Percentiles rank a stretch among this genome's conserved stretches.
Conservation (phyloP, 306 rosid genomes). For the Datisca glomerata region DNA sequence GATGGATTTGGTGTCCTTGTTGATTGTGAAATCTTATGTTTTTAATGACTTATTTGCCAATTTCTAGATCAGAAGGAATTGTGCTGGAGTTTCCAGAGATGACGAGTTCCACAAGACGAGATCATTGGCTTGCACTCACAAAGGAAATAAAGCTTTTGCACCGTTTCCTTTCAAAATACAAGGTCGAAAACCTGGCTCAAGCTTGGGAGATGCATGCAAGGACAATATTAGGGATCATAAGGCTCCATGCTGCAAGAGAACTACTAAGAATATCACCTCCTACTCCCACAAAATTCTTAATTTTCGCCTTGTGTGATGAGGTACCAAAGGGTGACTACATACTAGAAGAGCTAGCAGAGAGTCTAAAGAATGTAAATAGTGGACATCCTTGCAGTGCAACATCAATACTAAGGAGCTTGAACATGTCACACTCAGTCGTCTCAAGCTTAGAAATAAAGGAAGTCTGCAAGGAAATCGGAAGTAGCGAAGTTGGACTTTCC, state of each 20-base stretch:
- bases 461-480: conserved; percentile 10
- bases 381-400: conserved; percentile 57
- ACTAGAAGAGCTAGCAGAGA: conserved; percentile 64
- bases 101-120: conserved; percentile 88
- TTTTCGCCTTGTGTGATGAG: conserved; percentile 67
- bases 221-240: conserved; percentile 65
- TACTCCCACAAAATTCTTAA: conserved; percentile 68
- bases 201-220: conserved; percentile 86
- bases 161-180: conserved; percentile 40
- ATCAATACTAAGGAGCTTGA: conserved; percentile 43
- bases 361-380: conserved; percentile 34
- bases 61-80: conserved; percentile 31
- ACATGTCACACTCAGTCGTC: conserved; percentile 20
- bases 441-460: conserved; percentile 20
- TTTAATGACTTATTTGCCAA: neutral
- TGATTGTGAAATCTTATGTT: no score
- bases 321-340: conserved; percentile 83
- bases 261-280: conserved; percentile 85
- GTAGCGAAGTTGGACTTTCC: conserved; percentile 18
- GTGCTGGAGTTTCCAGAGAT: conserved; percentile 82
- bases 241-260: conserved; percentile 94
- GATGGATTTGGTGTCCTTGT: no score
- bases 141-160: conserved; percentile 71
- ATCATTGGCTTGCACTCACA: conserved; percentile 78
- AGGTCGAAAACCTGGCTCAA: conserved; percentile 29